phyloP scores from a whole-genome alignment of 495 filamentous ascomycete species.

The Aspergillus egyptiacus region DNA sequence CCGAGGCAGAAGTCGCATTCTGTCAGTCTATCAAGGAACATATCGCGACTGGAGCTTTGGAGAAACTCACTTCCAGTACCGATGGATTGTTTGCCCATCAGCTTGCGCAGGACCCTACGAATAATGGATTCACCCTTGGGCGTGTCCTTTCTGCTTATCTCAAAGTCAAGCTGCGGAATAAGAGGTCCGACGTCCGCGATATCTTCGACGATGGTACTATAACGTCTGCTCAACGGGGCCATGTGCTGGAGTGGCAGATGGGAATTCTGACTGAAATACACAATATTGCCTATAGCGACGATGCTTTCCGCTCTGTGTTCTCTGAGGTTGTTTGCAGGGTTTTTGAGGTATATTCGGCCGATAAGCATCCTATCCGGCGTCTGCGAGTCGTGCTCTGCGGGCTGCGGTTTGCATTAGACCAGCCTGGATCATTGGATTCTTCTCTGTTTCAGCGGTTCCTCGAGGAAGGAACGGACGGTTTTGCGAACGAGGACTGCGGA shows the following conservation, averaged over 20 bases:
- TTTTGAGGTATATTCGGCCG: constrained; percentile 35
- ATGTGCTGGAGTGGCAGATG: constrained; percentile 55
- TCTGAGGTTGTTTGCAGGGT: constrained; percentile 30
- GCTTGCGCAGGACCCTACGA: constrained; percentile 31
- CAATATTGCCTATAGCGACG: constrained; percentile 22
- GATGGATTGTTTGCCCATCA: constrained; percentile 22
- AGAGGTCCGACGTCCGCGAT: constrained; percentile 17
- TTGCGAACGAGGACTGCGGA: constrained; percentile 29
- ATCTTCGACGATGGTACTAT: constrained; percentile 42
- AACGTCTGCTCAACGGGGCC: constrained; percentile 30
- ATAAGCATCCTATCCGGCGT: constrained; percentile 41
- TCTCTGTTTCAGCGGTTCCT: constrained; percentile 25
- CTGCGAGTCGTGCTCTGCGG: constrained; percentile 39
- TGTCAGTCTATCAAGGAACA: constrained; percentile 41
- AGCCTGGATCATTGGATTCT: constrained; percentile 28
- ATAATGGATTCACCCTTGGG: constrained; percentile 38
- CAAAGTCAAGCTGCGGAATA: constrained; percentile 37
- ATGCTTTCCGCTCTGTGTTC: constrained; percentile 29
- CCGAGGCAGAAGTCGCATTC: constrained; percentile 37
- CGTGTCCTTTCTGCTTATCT: constrained; percentile 43
- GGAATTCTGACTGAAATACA: constrained; percentile 32
- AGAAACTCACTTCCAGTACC: constrained; percentile 25
- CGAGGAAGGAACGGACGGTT: constrained; percentile 31
- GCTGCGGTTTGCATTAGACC: constrained; percentile 36
- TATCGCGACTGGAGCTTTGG: constrained; percentile 39